A percentile compares a stretch with the other conserved stretches of the same genome.
Evolutionary conservation across 1,284 basidiomycete species (phyloP).

Genomic region (Mycena citricolor): DNA sequence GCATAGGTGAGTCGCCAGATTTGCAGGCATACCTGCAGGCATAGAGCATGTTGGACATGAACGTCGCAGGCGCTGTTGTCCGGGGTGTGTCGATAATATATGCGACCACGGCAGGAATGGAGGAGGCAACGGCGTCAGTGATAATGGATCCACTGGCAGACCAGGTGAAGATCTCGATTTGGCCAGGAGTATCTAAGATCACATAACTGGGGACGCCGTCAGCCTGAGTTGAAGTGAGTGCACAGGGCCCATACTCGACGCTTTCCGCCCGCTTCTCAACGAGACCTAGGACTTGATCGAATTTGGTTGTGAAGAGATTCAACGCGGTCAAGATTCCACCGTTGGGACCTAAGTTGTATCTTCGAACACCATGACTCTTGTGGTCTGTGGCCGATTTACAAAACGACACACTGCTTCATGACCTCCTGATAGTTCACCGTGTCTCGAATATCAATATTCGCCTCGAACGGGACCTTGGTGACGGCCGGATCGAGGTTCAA

Average conservation of each 20-base stretch:
- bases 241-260: conserved; percentile 70
- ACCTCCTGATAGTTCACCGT: conserved; percentile 97
- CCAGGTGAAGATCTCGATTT: conserved; percentile 99
- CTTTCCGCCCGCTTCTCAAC: conserved; percentile 88
- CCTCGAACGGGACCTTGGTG: conserved; percentile 84
- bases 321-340: conserved; percentile 96
- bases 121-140: conserved; percentile 94
- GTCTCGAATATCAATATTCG: conserved; percentile 98
- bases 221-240: conserved; percentile 6
- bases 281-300: conserved; percentile 93
- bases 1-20: conserved; percentile 4
- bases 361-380: conserved; percentile 34
- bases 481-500: conserved; percentile 99
- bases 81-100: conserved; percentile 98
- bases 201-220: conserved; percentile 66
- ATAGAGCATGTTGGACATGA: conserved; percentile 99
- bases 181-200: conserved; percentile 95
- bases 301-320: conserved; percentile 98
- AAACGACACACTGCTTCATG: conserved; percentile 92
- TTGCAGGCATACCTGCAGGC: conserved; percentile 78
- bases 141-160: conserved; percentile 98
- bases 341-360: conserved; percentile 97
- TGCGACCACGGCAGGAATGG: conserved; percentile 91
- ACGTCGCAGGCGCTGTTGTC: conserved; percentile 93
- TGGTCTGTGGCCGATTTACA: conserved; percentile 12